Percentiles rank a stretch among this genome's conserved stretches.
phyloP scores from a whole-genome alignment of 257 asterid species.

The Mentha longifolia region DNA sequence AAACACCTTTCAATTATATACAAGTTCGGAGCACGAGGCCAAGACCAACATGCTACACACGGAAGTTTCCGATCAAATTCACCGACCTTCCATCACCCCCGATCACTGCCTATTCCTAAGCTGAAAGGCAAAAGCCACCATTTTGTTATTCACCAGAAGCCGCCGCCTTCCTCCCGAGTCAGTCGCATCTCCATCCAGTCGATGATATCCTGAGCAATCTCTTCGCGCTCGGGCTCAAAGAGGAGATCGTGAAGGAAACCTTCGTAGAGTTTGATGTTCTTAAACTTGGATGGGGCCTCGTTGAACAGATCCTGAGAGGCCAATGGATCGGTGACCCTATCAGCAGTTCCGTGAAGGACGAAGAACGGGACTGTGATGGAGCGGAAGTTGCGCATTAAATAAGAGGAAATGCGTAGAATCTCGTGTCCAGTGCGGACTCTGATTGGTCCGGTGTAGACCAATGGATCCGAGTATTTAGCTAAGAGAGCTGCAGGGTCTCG shows the following conservation, averaged over 20 bases:
- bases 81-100: slow-evolving; percentile 1
- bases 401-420: slow-evolving; percentile 84
- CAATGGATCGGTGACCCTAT: slow-evolving; percentile 91
- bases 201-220: slow-evolving; percentile 85
- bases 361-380: slow-evolving; percentile 86
- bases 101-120: neutral
- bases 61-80: slow-evolving; percentile 23
- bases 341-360: slow-evolving; percentile 98
- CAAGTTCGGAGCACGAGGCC: slow-evolving; percentile 10
- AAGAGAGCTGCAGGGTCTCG: slow-evolving; percentile 84
- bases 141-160: slow-evolving; percentile 30
- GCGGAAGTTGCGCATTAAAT: slow-evolving; percentile 72
- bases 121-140: slow-evolving; percentile 19
- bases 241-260: slow-evolving; percentile 95
- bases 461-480: slow-evolving; percentile 96
- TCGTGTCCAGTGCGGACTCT: slow-evolving; percentile 98
- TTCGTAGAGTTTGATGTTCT: slow-evolving; percentile 90
- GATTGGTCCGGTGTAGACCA: slow-evolving; percentile 96
- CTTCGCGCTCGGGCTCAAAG: slow-evolving; percentile 96
- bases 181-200: slow-evolving; percentile 88
- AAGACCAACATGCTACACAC: slow-evolving; percentile 19
- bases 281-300: slow-evolving; percentile 77
- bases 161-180: slow-evolving; percentile 32
- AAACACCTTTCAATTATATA: slow-evolving; percentile 23
- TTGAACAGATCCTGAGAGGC: slow-evolving; percentile 95